Evolutionary conservation across 495 filamentous ascomycete genomes (phyloP), one percentile per base, ranked within the genome.

Genomic region (Aspergillus diversus): DNA sequence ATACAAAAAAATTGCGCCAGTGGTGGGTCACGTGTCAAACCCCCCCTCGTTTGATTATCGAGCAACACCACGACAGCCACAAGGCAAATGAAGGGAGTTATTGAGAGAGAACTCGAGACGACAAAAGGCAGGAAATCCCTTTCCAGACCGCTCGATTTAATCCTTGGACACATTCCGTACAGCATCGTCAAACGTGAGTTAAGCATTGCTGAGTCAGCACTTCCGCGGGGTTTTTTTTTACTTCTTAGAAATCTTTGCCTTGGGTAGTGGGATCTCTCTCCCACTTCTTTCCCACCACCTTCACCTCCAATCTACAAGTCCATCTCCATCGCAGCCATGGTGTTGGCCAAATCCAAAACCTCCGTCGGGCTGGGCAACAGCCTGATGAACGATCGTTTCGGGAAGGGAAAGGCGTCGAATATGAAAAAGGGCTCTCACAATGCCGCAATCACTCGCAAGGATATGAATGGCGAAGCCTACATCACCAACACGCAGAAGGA

Each of bases 321-420:
- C 35, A 49, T 51, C 62, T 34, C 50, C 48, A 57, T 74, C 64
- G 67, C 59, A 74, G 87, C 66, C 59, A 99, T 99, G 96, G 90
- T 91, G 71, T 83, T 96, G 60, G 84, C 96, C 77, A 98, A 99
- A 80, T 97, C 92, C 56, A 97, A 97, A 77, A 97, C 91, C 76
- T 80, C 86, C 64, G 92, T 97, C 68, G 95, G 95, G 72, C 89
- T 99, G 72, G 95, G 95, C 68, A 89, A 90, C 79, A 88, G 85
- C 73, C 86, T 96, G 69, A 96, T 96, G 92, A 95, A 96, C 69
- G 92, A 96, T 73, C 88, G 92, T 39, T 96, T 95, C 75, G 92
- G 92, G 57, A 92, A 91, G 77, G 92, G 92, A 55, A 96, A 93
- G 77, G 87, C 90, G 43, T 75, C 85, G 48, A 89, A 90, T 72